phyloP scores from a whole-genome alignment of 2,329 filamentous ascomycete genomes.

The Diaporthe sp. region DNA sequence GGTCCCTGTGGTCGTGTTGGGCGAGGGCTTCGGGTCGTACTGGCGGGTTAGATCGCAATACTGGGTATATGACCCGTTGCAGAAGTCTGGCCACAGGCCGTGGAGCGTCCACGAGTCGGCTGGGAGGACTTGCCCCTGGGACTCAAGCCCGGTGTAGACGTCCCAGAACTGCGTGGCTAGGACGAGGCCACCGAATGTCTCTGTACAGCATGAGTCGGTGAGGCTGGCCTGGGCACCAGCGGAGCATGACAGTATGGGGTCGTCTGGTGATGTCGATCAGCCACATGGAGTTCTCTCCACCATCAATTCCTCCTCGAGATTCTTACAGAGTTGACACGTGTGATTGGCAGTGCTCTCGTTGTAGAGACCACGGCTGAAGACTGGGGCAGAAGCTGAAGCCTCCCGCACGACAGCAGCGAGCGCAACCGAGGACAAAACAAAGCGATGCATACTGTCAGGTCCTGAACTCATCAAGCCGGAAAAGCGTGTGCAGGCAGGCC shows the following conservation, averaged over 20 bases:
- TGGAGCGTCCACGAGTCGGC: conserved; percentile 71
- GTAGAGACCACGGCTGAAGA: conserved; percentile 51
- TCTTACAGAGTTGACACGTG: conserved; percentile 65
- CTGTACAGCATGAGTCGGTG: conserved; percentile 74
- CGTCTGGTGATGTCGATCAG: conserved; percentile 48
- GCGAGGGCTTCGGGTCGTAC: conserved; percentile 72
- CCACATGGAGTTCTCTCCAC: no score
- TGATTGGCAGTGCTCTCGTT: conserved; percentile 67
- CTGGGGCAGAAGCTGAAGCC: conserved; percentile 47
- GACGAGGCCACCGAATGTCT: conserved; percentile 75
- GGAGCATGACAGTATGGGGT: conserved; percentile 63
- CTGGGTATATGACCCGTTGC: conserved; percentile 72
- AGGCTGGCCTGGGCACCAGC: conserved; percentile 56
- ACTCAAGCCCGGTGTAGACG: conserved; percentile 73
- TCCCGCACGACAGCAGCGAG: conserved; percentile 49
- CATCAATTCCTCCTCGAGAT: background rate
- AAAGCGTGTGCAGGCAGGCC: background rate
- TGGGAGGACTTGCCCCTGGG: conserved; percentile 70
- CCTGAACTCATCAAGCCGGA: background rate
- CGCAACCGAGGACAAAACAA: conserved; percentile 42
- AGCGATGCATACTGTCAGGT: conserved; percentile 47
- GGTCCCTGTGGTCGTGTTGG: conserved; percentile 74
- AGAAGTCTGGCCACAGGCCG: conserved; percentile 70
- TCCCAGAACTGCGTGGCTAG: conserved; percentile 76
- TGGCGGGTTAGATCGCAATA: conserved; percentile 77